Conservation (phyloP, 2,329 filamentous ascomycete genomes). For the Curvularia lunata region DNA sequence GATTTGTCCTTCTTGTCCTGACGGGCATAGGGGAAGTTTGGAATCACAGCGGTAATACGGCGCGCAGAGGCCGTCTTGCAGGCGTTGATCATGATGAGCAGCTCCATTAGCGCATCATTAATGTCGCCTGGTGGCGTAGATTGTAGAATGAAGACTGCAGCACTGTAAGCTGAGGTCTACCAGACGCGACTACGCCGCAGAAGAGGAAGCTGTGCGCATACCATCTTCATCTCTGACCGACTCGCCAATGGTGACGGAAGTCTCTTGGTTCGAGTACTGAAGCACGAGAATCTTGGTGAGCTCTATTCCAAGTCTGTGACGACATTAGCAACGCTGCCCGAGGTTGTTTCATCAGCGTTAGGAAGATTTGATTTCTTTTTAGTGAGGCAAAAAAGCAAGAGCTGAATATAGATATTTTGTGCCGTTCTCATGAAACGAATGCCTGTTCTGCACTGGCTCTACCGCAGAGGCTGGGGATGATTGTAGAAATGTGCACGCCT, state of each 20-base stretch:
- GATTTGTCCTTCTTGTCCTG: constrained; percentile 99
- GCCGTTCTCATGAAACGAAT: background rate
- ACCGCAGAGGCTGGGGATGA: background rate
- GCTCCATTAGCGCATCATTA: constrained; percentile 97
- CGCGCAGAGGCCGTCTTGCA: constrained; percentile 85
- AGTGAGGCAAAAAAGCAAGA: background rate
- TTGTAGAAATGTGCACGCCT: constrained; percentile 17
- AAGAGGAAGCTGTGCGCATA: constrained; percentile 48
- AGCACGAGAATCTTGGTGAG: constrained; percentile 80
- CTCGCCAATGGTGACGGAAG: constrained; percentile 91
- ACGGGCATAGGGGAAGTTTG: constrained; percentile 94
- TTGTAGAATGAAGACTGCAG: constrained; percentile 87
- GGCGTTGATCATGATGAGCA: constrained; percentile 97
- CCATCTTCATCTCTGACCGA: constrained; percentile 95
- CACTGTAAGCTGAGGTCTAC: constrained; percentile 29
- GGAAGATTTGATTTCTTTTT: background rate
- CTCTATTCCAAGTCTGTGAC: constrained; percentile 72
- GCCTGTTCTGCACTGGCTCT: background rate
- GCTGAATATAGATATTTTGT: background rate
- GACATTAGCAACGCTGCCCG: constrained; percentile 24
- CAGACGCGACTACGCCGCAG: background rate
- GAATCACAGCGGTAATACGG: constrained; percentile 92
- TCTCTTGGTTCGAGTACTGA: constrained; percentile 87
- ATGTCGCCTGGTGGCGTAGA: constrained; percentile 94
- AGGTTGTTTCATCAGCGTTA: background rate